Base-by-base conservation (phyloP, 495 filamentous ascomycete genomes). In the Penicillium alfredii region DNA sequence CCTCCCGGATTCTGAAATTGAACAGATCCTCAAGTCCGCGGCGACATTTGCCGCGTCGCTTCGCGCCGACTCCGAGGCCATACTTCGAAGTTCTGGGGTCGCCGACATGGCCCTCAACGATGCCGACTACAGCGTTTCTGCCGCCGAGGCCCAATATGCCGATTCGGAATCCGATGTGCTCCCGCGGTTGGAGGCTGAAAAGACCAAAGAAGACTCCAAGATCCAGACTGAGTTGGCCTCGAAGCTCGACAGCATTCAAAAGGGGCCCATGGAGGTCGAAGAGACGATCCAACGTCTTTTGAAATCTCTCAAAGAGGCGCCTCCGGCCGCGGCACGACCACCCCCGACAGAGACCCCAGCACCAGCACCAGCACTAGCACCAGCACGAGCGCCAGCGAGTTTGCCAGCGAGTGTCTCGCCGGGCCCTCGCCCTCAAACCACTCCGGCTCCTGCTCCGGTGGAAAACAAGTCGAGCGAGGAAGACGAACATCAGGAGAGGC, bases 61-160 rank as follows among this genome's bases (percentile, higher is more conserved):
- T 19, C 55, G 56, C 6, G 45, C 53, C 24, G 61, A 72, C 33
- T 74, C 72, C 10, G 70, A 73, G 45, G 60, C 69, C 8, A 71
- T 74, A 20, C 55, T 76, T 15, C 66, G 60, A 30, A 66, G 54
- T 33, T 73, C 71, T 12, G 65, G 66, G 23, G 46, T 62, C 6
- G 72, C 66, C 8, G 72, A 74, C 32, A 60, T 65, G 41, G 51
- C 59, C 4, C 61, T 76, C 33, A 74, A 74, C 45, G 60, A 70
- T 28, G 71, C 71, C 8, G 72, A 76, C 42, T 76, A 76, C 43
- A 57, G 64, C 30, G 58, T 76, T 17, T 73, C 72, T 17, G 68
- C 72, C 17, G 71, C 72, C 19, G 69, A 73, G 40, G 72, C 71
- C 7, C 65, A 58, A 16, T 66, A 70, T 45, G 53, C 68, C 18